Evolutionary conservation across 805 yeast species (phyloP).

Genomic region (Metahyphopichia silvanorum): DNA sequence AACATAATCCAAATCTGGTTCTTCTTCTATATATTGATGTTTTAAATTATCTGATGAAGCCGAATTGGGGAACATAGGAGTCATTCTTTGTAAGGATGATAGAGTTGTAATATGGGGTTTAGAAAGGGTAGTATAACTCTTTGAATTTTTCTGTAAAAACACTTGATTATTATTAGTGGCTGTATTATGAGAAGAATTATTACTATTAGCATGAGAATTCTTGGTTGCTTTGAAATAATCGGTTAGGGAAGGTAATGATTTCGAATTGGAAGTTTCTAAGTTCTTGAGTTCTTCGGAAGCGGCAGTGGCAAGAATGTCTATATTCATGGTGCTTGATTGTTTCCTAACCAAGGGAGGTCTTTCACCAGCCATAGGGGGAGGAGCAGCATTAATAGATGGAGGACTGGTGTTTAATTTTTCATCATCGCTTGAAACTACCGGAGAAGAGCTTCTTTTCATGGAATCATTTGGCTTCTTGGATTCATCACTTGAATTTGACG

Average conservation of each 20-base stretch:
- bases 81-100: conserved; percentile 59
- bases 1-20: conserved; percentile 47
- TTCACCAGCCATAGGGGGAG: not conserved
- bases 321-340: conserved; percentile 26
- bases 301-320: conserved; percentile 51
- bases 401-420: not conserved
- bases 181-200: conserved; percentile 2
- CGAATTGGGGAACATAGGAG: conserved; percentile 39
- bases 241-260: conserved; percentile 50
- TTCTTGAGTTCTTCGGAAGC: conserved; percentile 52
- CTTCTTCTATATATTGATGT: too few species aligned
- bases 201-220: conserved; percentile 3
- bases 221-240: conserved; percentile 35
- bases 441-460: not conserved
- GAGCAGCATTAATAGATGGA: not conserved
- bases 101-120: conserved; percentile 29
- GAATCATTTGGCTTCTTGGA: not conserved
- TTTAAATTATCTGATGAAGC: too few species aligned
- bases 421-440: not conserved
- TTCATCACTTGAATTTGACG: not conserved
- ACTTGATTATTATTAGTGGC: conserved; percentile 10
- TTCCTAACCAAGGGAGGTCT: conserved; percentile 1
- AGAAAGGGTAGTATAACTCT: conserved; percentile 13
- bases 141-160: conserved; percentile 8
- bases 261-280: conserved; percentile 38